Evolutionary conservation across 495 filamentous ascomycete genomes (phyloP).

Genomic region (Talaromyces thailandensis): DNA sequence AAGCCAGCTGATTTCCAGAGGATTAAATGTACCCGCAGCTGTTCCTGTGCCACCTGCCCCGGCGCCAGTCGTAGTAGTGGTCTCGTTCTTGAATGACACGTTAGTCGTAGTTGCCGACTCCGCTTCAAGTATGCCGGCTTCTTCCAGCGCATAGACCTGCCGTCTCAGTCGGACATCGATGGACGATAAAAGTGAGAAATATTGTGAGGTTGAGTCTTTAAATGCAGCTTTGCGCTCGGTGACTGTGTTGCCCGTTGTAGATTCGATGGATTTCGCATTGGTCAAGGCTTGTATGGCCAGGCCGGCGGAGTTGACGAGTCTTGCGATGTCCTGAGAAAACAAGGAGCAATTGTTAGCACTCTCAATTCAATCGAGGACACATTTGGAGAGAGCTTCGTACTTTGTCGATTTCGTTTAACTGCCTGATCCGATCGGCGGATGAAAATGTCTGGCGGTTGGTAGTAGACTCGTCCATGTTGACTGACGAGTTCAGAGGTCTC

Average conservation of each 20-base stretch:
- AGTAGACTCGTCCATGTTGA: constrained; percentile 6
- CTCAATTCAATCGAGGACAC: not conserved
- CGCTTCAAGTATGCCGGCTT: constrained; percentile 59
- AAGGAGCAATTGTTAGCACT: not conserved
- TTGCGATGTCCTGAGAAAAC: constrained; percentile 37
- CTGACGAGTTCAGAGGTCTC: not conserved
- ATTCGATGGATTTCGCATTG: constrained; percentile 29
- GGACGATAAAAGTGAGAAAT: constrained; percentile 60
- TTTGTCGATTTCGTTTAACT: constrained; percentile 67
- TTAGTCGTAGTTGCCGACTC: constrained; percentile 16
- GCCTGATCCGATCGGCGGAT: constrained; percentile 62
- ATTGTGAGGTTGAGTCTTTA: constrained; percentile 48
- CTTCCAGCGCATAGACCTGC: constrained; percentile 74
- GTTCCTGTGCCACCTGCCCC: constrained; percentile 12
- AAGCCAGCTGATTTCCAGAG: constrained; percentile 72
- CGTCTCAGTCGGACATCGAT: constrained; percentile 62
- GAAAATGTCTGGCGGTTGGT: constrained; percentile 35
- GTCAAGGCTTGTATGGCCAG: constrained; percentile 62
- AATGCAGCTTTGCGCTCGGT: constrained; percentile 51
- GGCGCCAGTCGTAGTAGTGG: constrained; percentile 8
- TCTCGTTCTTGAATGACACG: constrained; percentile 8
- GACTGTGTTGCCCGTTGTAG: constrained; percentile 29
- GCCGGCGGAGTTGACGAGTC: constrained; percentile 59
- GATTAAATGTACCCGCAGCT: constrained; percentile 17
- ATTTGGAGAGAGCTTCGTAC: constrained; percentile 25